Percentiles rank a stretch among this genome's conserved stretches.
Conservation (phyloP, 2,329 filamentous ascomycete genomes). For the Scopulariopsis brevicaulis region DNA sequence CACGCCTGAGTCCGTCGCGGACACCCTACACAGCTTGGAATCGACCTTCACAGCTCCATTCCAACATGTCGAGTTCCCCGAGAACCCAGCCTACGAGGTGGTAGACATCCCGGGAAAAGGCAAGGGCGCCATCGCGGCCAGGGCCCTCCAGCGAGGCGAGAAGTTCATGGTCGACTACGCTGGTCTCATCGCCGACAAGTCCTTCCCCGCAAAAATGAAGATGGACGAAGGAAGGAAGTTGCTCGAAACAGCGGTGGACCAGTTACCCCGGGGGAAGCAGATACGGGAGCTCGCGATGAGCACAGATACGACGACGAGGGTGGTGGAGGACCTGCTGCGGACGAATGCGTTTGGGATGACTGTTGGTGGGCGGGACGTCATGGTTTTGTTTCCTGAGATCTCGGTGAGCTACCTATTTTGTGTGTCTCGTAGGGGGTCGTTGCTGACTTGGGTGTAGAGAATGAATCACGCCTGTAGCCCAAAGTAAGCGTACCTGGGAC, state of each 20-base stretch:
- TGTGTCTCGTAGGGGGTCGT: background rate
- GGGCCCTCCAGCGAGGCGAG: constrained; percentile 18
- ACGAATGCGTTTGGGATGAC: constrained; percentile 20
- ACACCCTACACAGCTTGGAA: constrained; percentile 13
- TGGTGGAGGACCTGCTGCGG: constrained; percentile 21
- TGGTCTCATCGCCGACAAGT: constrained; percentile 15
- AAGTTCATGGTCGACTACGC: constrained; percentile 23
- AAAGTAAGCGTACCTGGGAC: constrained; percentile 11
- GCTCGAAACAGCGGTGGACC: constrained; percentile 15
- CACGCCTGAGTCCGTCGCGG: constrained; percentile 19
- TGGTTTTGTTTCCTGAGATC: constrained; percentile 13
- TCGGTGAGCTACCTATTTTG: constrained; percentile 10
- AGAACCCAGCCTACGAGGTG: constrained; percentile 13
- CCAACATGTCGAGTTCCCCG: background rate
- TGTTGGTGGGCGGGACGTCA: constrained; percentile 7
- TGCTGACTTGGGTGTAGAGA: constrained; percentile 3
- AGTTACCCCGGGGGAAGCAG: constrained; percentile 14
- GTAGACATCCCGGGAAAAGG: constrained; percentile 18
- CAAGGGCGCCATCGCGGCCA: constrained; percentile 20
- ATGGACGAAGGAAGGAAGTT: constrained; percentile 16
- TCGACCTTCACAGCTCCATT: constrained; percentile 3
- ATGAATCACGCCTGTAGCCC: constrained; percentile 16
- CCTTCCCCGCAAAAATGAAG: constrained; percentile 17
- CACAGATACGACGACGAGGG: constrained; percentile 10
- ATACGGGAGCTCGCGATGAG: constrained; percentile 16